These are phyloP conservation scores for Penicillium sp. DNA, from an alignment of 2,329 filamentous ascomycete species.

Conservation along the genomic window DNA sequence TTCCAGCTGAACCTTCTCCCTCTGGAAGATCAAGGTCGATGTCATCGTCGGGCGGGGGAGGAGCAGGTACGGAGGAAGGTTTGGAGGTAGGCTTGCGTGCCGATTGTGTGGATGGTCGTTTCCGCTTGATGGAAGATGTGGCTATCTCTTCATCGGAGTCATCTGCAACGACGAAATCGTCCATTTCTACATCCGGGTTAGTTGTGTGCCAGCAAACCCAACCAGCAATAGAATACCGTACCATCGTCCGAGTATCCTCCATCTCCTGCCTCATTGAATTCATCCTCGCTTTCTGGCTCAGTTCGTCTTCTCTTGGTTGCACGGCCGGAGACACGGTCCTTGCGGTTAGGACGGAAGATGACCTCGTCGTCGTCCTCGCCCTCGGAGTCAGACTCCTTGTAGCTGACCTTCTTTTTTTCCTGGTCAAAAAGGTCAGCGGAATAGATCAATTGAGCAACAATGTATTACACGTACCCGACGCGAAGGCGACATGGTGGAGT, in stretches of 20 bases:
- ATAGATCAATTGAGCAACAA: neutral
- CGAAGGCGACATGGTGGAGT: slow-evolving; percentile 67
- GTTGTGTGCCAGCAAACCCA: neutral
- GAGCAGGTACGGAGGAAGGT: slow-evolving; percentile 45
- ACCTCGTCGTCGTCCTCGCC: slow-evolving; percentile 68
- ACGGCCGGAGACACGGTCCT: slow-evolving; percentile 45
- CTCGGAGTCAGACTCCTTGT: slow-evolving; percentile 81
- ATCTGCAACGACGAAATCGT: slow-evolving; percentile 84
- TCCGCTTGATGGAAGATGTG: slow-evolving; percentile 67
- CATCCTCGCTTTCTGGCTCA: slow-evolving; percentile 67
- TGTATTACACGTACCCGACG: slow-evolving; percentile 63
- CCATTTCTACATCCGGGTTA: slow-evolving; percentile 61
- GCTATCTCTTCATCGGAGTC: slow-evolving; percentile 71
- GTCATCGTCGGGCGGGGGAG: slow-evolving; percentile 56
- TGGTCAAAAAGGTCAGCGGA: slow-evolving; percentile 28
- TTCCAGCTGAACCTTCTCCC: slow-evolving; percentile 60
- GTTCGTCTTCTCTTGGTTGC: slow-evolving; percentile 61
- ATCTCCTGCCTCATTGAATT: slow-evolving; percentile 61
- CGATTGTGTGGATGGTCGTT: slow-evolving; percentile 56
- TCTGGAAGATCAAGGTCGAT: slow-evolving; percentile 57
- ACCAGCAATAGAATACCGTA: slow-evolving; percentile 31
- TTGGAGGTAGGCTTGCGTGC: slow-evolving; percentile 39
- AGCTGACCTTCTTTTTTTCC: slow-evolving; percentile 65
- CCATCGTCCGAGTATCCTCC: slow-evolving; percentile 51
- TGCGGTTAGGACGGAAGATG: slow-evolving; percentile 60